Base-by-base conservation (phyloP, 2,329 filamentous ascomycete genomes). In the Fusarium siculi region DNA sequence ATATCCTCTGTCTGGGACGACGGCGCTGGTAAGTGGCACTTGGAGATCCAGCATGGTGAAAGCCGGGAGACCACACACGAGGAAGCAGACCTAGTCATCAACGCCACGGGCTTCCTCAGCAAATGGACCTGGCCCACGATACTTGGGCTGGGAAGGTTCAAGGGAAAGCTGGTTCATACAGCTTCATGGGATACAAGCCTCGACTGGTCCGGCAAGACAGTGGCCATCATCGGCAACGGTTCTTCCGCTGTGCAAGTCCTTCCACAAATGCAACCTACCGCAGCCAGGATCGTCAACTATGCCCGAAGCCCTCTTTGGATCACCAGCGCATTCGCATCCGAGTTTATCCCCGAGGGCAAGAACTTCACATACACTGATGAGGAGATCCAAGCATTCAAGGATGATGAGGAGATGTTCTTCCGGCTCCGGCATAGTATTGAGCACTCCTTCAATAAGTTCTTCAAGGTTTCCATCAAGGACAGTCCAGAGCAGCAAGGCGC, bases 71-170 rank as follows among this genome's bases (percentile, higher is more conserved):
- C 39, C 1, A 1, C 21, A 15, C 14, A 16, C 5, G 25, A 58
- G 2, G 34, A 58, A 50, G 42, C 55, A 4, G 44, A 59, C 2
- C 14, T 52, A 4, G 5, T 59, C 2, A 25, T 59, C 18, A 52
- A 59, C 16, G 43, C 43, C 36, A 59, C 56, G 0, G 56, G 44
- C 1, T 59, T 59, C 28, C 44, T 59, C 28, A 59, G 44, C 12
- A 50, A 59, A 23, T 59, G 44, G 44, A 25, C 3, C 2, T 59
- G 44, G 44, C 56, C 56, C 4, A 34, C 4, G 2, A 52, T 59
- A 6, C 1, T 25, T 2, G 36, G 36, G 5, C 16, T 39, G 2
- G 36, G 52, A 0, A 59, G 25, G 12, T 52, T 52, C 28, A 40
- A 25, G 14, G 56, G 44, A 3, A 23, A 25, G 2, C 21, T 52